A percentile compares a stretch with the other conserved stretches of the same genome.
Conservation (phyloP, 1,139 yeast genomes). For the Candida sp. region DNA sequence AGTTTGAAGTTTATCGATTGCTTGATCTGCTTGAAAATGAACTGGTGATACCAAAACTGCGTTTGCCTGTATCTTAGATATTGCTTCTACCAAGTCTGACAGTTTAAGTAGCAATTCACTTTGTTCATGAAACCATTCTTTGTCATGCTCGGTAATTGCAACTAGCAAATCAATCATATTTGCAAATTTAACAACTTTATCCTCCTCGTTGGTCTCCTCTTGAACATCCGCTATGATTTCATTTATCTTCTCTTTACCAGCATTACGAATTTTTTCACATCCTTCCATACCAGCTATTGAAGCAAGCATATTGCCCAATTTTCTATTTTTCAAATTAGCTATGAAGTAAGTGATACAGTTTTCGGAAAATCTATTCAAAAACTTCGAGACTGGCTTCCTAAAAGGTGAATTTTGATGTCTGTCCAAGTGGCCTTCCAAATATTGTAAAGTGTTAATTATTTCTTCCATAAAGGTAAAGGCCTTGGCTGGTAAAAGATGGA, state of each 20-base stretch:
- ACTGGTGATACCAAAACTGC: conserved; percentile 55
- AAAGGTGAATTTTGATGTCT: conserved; percentile 89
- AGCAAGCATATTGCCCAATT: conserved; percentile 64
- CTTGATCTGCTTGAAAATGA: conserved; percentile 73
- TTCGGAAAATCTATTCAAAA: conserved; percentile 76
- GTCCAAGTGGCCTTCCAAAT: conserved; percentile 78
- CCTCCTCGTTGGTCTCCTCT: conserved; percentile 49
- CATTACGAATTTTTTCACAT: conserved; percentile 54
- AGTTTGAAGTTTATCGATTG: conserved; percentile 58
- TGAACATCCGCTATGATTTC: conserved; percentile 33
- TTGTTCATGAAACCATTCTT: conserved; percentile 61
- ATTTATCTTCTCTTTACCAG: conserved; percentile 50
- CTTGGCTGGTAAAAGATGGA: conserved; percentile 87
- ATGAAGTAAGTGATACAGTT: conserved; percentile 73
- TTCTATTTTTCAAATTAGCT: conserved; percentile 63
- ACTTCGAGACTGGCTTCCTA: conserved; percentile 86
- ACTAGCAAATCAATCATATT: conserved; percentile 66
- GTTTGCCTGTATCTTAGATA: conserved; percentile 35
- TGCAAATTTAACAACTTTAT: conserved; percentile 61
- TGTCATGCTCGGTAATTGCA: conserved; percentile 51
- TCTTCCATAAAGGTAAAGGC: conserved; percentile 93
- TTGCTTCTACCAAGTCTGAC: conserved; percentile 42
- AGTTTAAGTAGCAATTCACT: conserved; percentile 46
- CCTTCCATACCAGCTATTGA: conserved; percentile 59
- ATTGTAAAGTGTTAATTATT: conserved; percentile 69